These are phyloP conservation scores for Rhizophagus prolifer DNA, from an alignment of 192 early-diverging fungal species.

Conservation along the genomic window DNA sequence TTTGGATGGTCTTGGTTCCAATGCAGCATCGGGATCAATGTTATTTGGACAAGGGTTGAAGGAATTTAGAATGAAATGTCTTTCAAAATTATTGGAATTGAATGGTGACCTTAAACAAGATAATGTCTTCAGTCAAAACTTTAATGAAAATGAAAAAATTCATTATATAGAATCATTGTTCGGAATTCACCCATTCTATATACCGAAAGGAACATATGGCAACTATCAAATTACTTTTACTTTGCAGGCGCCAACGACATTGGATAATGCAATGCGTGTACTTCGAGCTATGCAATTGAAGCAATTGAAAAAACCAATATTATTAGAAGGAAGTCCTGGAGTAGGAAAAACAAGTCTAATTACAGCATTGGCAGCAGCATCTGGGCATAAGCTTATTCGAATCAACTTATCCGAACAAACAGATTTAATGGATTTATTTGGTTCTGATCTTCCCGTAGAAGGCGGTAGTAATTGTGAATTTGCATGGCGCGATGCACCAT, in stretches of 20 bases:
- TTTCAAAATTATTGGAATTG: constrained; percentile 45
- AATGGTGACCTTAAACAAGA: constrained; percentile 42
- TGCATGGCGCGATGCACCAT: constrained; percentile 97
- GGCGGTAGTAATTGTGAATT: constrained; percentile 83
- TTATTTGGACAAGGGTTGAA: constrained; percentile 46
- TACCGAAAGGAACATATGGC: constrained; percentile 61
- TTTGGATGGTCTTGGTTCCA: constrained; percentile 89
- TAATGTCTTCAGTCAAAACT: constrained; percentile 35
- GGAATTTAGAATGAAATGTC: constrained; percentile 50
- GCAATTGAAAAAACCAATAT: constrained; percentile 87
- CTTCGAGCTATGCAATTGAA: constrained; percentile 86
- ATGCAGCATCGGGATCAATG: constrained; percentile 59
- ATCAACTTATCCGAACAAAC: constrained; percentile 99
- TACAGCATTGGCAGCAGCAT: constrained; percentile 70
- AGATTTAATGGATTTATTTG: constrained; percentile 97
- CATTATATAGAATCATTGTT: constrained; percentile 42
- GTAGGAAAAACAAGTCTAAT: constrained; percentile 96
- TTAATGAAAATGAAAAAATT: constrained; percentile 23
- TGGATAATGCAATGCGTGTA: constrained; percentile 80
- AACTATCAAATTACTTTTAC: constrained; percentile 66
- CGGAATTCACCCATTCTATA: constrained; percentile 80
- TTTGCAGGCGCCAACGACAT: constrained; percentile 88
- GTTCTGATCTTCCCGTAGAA: constrained; percentile 94
- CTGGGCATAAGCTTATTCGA: constrained; percentile 85
- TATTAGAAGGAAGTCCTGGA: constrained; percentile 96